These are phyloP conservation scores for Aaosphaeria pasadenensis DNA, from an alignment of 2,329 filamentous ascomycete species.

Conservation along the genomic window DNA sequence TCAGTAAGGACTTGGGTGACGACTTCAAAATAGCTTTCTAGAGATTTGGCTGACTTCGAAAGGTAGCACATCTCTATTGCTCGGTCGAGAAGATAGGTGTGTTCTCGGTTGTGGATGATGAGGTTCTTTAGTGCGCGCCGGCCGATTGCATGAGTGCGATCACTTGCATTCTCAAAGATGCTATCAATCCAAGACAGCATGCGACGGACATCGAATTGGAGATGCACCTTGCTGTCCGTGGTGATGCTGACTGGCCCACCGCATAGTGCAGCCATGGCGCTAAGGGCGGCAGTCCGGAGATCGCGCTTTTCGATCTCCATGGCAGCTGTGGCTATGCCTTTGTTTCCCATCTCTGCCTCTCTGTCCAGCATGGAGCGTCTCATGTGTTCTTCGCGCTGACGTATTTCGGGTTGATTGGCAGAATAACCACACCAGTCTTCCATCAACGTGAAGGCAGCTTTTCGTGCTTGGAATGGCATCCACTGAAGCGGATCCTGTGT, in stretches of 20 bases:
- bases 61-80: conserved; percentile 90
- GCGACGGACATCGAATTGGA: conserved; percentile 87
- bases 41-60: conserved; percentile 73
- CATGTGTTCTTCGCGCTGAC: conserved; percentile 81
- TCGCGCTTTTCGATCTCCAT: conserved; percentile 98
- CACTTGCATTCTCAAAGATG: conserved; percentile 89
- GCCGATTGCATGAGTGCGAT: conserved; percentile 88
- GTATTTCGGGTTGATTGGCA: conserved; percentile 80
- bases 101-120: conserved; percentile 85
- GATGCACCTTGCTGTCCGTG: conserved; percentile 79
- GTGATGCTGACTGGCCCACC: conserved; percentile 78
- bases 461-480: conserved; percentile 96
- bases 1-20: conserved; percentile 84
- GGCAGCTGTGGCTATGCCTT: conserved; percentile 76
- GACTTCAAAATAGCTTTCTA: conserved; percentile 94
- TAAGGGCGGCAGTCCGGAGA: conserved; percentile 82
- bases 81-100: conserved; percentile 79
- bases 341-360: conserved; percentile 68
- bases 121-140: conserved; percentile 84
- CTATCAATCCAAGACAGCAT: conserved; percentile 95
- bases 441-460: conserved; percentile 94
- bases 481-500: conserved; percentile 83
- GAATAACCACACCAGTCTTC: conserved; percentile 99
- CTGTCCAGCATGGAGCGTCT: conserved; percentile 79
- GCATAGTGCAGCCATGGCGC: conserved; percentile 92